These are phyloP conservation scores for Fraxinus greggii DNA, from an alignment of 305 asterid species.

Conservation along the genomic window DNA sequence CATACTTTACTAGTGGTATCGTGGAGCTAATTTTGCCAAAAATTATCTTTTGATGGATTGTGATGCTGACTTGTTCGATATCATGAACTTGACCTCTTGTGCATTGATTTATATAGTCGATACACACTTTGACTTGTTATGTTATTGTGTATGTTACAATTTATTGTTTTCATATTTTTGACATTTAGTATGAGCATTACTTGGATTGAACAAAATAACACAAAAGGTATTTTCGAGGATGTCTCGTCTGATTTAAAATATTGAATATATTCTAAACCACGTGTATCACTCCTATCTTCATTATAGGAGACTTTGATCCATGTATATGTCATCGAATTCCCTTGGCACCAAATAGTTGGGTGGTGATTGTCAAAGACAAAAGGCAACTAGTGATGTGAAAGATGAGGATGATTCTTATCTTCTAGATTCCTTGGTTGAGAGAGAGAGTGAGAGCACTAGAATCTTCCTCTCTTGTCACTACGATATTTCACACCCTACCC, in stretches of 20 bases:
- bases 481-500: neutral
- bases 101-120: too few species aligned
- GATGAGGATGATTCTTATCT: neutral
- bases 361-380: conserved; percentile 18
- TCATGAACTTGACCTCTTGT: neutral
- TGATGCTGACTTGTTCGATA: neutral
- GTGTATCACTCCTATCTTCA: neutral
- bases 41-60: neutral
- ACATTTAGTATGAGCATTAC: too few species aligned
- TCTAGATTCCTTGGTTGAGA: neutral
- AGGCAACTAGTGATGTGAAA: neutral
- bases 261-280: neutral
- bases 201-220: too few species aligned
- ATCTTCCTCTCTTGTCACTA: neutral
- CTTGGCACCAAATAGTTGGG: conserved; percentile 30
- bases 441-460: neutral
- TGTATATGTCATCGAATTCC: conserved; percentile 33
- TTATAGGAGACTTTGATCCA: conserved; percentile 27
- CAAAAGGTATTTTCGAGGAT: neutral
- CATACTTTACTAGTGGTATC: too few species aligned
- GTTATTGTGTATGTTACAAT: neutral
- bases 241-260: too few species aligned
- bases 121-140: neutral
- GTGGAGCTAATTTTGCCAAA: neutral
- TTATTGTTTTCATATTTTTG: neutral